A percentile compares a stretch with the other conserved stretches of the same genome.
These are phyloP conservation scores for Ramularia endophylla DNA, from an alignment of 2,329 filamentous ascomycete species.

Conservation along the genomic window DNA sequence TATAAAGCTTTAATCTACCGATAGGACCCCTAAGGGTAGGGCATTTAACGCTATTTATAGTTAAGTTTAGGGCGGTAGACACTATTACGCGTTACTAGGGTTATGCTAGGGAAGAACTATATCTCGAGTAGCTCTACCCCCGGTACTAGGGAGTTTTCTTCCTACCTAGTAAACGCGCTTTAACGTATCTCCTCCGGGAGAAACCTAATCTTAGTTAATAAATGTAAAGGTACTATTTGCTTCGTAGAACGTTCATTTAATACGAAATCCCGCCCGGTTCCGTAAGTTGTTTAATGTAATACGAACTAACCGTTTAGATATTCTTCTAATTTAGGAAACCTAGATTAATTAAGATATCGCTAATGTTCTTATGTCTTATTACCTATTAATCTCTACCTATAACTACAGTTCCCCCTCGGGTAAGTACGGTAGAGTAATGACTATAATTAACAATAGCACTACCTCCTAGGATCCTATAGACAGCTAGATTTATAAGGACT, in stretches of 20 bases:
- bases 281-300: slow-evolving; percentile 2
- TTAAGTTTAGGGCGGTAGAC: slow-evolving; percentile 1
- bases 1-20: background rate
- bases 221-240: background rate
- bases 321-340: background rate
- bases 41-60: background rate
- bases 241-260: background rate
- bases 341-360: background rate
- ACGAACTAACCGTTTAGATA: background rate
- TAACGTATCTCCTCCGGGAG: too few relatives aligned
- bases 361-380: background rate
- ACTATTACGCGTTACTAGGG: too few relatives aligned
- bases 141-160: too few relatives aligned
- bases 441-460: too few relatives aligned
- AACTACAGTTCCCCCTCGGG: too few relatives aligned
- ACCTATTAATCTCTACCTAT: background rate
- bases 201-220: too few relatives aligned
- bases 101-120: too few relatives aligned
- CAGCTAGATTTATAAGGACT: too few relatives aligned
- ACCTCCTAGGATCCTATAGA: too few relatives aligned
- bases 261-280: background rate
- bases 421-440: too few relatives aligned
- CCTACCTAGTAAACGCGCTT: too few relatives aligned
- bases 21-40: background rate
- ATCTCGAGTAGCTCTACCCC: too few relatives aligned